These are phyloP conservation scores for Eucalyptus viminalis DNA, from an alignment of 345 rosid species.

Conservation along the genomic window DNA sequence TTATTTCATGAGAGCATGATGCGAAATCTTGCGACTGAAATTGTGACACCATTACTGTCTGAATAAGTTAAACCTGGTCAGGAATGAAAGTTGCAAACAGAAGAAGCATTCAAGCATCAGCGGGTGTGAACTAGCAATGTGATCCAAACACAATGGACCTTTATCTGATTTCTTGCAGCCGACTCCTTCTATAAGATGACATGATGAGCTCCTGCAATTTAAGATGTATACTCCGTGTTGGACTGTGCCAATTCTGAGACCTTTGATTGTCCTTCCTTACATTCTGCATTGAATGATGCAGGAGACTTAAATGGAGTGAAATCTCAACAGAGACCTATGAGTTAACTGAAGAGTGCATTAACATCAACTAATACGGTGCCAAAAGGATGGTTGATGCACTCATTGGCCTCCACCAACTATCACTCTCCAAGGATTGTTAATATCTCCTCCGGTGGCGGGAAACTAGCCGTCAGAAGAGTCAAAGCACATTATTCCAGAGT, in stretches of 20 bases:
- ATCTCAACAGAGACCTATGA: not conserved
- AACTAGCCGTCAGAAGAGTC: conserved; percentile 1
- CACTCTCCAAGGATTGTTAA: conserved; percentile 23
- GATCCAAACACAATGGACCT: not conserved
- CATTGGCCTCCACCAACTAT: conserved; percentile 6
- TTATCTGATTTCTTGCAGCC: not conserved
- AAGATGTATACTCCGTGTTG: not conserved
- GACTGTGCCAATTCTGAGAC: not conserved
- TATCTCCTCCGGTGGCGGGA: conserved; percentile 1
- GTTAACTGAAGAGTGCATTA: conserved; percentile 1
- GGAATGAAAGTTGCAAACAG: not conserved
- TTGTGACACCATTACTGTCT: not conserved
- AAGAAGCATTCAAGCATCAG: not conserved
- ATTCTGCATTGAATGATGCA: not conserved
- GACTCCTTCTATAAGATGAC: not conserved
- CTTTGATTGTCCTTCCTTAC: not conserved
- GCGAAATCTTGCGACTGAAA: not conserved
- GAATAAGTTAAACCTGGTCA: not conserved
- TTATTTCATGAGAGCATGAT: not conserved
- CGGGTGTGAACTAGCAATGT: not conserved
- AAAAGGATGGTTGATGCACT: conserved; percentile 6
- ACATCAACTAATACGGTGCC: conserved; percentile 2
- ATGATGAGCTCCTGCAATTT: not conserved
- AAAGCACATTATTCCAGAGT: not conserved
- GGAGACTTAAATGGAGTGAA: conserved; percentile 2